A percentile compares a stretch with the other conserved stretches of the same genome.
Evolutionary conservation across 352 stramenopile species (phyloP).

Genomic region (Pythium folliculosum): DNA sequence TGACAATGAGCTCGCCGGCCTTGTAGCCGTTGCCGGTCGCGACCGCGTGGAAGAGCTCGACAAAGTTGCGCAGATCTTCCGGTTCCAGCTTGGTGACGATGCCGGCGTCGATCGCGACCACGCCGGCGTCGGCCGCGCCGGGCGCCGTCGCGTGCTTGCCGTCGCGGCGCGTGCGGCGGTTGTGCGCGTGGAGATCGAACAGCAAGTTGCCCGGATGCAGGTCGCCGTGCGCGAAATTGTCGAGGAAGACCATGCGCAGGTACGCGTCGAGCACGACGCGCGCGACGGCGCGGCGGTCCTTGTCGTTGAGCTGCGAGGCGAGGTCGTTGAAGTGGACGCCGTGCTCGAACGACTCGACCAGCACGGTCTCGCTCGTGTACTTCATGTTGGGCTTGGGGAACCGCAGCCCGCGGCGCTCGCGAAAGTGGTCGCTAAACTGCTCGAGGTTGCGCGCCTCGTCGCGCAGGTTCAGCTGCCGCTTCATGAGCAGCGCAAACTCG

Average conservation of each 20-base stretch:
- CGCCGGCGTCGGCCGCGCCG: constrained; percentile 27
- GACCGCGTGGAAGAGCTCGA: constrained; percentile 86
- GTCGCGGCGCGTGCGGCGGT: constrained; percentile 3
- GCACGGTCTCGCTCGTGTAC: constrained; percentile 76
- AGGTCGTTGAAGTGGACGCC: constrained; percentile 79
- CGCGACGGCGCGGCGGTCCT: constrained; percentile 63
- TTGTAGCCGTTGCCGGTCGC: constrained; percentile 80
- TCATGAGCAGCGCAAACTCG: constrained; percentile 88
- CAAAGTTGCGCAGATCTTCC: constrained; percentile 80
- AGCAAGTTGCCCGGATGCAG: constrained; percentile 93
- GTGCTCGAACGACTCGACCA: constrained; percentile 91
- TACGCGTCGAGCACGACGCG: constrained; percentile 86
- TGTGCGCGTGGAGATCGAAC: constrained; percentile 44
- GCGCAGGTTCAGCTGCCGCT: constrained; percentile 90
- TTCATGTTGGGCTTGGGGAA: constrained; percentile 80
- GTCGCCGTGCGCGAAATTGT: constrained; percentile 95
- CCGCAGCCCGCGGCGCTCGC: constrained; percentile 49
- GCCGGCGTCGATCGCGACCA: constrained; percentile 82
- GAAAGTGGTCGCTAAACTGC: constrained; percentile 80
- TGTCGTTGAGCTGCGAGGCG: constrained; percentile 42
- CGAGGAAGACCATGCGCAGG: constrained; percentile 94
- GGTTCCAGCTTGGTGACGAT: constrained; percentile 84
- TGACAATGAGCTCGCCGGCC: constrained; percentile 76
- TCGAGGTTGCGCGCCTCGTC: constrained; percentile 90
- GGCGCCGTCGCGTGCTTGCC: constrained; percentile 13